Evolutionary conservation across 108 stramenopile genomes (phyloP).

Genomic region (Skeletonema menzelii): DNA sequence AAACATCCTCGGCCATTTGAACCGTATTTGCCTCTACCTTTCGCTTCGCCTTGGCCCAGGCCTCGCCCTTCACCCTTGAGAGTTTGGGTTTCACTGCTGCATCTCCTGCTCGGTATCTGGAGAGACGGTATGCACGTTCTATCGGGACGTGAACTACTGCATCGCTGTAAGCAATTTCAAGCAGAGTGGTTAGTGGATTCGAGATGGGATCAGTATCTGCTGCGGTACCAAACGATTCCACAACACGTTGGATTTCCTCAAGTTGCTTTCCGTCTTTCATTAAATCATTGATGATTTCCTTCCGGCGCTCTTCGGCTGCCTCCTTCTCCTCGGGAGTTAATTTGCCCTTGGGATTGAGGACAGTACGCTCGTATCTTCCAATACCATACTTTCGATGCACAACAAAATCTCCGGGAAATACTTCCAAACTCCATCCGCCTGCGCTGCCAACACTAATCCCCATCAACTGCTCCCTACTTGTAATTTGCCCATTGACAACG

Average conservation of each 20-base stretch:
- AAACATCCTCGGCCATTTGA: constrained; percentile 77
- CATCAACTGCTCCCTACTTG: constrained; percentile 53
- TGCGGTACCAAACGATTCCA: constrained; percentile 67
- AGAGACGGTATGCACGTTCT: constrained; percentile 78
- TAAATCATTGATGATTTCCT: constrained; percentile 59
- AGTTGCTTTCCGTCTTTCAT: constrained; percentile 36
- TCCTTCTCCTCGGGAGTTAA: constrained; percentile 56
- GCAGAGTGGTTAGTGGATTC: constrained; percentile 69
- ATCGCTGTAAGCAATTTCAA: constrained; percentile 78
- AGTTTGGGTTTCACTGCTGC: constrained; percentile 73
- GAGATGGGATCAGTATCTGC: constrained; percentile 74
- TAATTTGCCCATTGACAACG: constrained; percentile 56
- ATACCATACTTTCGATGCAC: constrained; percentile 87
- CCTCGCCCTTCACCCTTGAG: constrained; percentile 71
- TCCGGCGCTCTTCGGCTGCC: constrained; percentile 52
- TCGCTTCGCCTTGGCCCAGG: constrained; percentile 75
- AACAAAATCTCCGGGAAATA: constrained; percentile 86
- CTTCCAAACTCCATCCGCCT: constrained; percentile 80
- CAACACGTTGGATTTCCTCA: constrained; percentile 59
- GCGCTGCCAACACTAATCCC: constrained; percentile 77
- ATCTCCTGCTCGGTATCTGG: constrained; percentile 78
- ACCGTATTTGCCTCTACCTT: constrained; percentile 79
- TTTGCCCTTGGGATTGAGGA: constrained; percentile 62
- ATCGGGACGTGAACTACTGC: constrained; percentile 83
- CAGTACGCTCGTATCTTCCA: constrained; percentile 74